Evolutionary conservation across 345 rosid genomes (phyloP), one percentile per base, ranked within the genome.

Genomic region (Aegle marmelos): DNA sequence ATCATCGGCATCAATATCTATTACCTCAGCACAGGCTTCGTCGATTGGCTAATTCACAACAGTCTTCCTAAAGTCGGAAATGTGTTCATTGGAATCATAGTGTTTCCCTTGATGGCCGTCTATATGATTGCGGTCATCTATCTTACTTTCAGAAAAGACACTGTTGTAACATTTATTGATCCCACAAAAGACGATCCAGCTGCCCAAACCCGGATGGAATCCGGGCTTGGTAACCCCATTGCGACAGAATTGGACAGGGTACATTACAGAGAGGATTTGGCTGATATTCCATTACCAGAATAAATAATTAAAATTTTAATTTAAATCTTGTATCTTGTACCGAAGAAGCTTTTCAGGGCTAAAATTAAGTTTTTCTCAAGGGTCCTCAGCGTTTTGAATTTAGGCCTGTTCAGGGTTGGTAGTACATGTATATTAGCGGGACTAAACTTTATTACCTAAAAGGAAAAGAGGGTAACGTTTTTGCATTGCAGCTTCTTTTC

Each of bases 1-100:
- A 75, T 92, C 24, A 87, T 88, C 19, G 88, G 92, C 65, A 87
- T 92, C 83, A 92, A 92, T 37, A 22, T 92, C 1, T 92, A 92
- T 64, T 90, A 88, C 79, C 80, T 92, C 5, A 73, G 77, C 82
- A 90, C 91, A 6, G 81, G 82, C 5, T 92, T 92, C 30, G 85
- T 88, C 7, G 81, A 19, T 4, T 92, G 97, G 91, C 59, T 92
- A 25, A 34, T 83, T 19, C 74, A 87, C 86, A 88, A 80, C 66
- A 58, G 48, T 33, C 79, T 89, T 21, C 86, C 90, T 0, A 88
- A 66, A 66, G 67, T 81, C 2, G 89, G 76, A 56, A 88, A 86
- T 17, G 84, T 87, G 16, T 77, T 89, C 37, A 84, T 90, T 0
- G 97, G 91, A 16, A 77, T 89, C 28, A 0, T 85, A 6, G 90